These are phyloP conservation scores for Capsicum rhomboideum DNA, from an alignment of 257 asterid species.

Conservation along the genomic window DNA sequence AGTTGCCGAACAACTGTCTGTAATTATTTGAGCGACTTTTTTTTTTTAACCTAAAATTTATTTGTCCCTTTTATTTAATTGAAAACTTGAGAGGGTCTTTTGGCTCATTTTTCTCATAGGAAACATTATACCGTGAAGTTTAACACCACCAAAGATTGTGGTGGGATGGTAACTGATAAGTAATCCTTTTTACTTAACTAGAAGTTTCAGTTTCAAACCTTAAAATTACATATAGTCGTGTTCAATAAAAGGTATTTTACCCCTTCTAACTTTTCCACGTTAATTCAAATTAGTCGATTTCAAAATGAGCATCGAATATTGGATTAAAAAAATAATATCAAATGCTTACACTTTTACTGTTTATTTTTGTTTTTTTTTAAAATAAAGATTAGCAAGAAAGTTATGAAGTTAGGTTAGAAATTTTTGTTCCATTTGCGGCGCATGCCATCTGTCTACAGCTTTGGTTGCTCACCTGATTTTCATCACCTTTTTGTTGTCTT, in stretches of 20 bases:
- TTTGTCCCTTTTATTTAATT: too few species aligned
- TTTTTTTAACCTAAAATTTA: too few species aligned
- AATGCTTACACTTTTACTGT: neutral
- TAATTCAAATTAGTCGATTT: neutral
- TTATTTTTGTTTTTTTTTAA: neutral
- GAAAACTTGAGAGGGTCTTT: too few species aligned
- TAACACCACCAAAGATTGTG: neutral
- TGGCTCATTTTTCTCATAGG: too few species aligned
- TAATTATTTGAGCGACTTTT: too few species aligned
- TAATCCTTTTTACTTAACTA: neutral
- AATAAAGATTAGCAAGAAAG: neutral
- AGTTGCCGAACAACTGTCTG: too few species aligned
- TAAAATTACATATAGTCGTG: neutral
- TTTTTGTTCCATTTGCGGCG: neutral
- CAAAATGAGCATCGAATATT: neutral
- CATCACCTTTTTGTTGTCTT: neutral
- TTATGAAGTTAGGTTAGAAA: constrained; percentile 5
- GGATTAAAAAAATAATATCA: neutral
- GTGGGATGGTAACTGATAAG: neutral
- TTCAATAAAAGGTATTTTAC: neutral
- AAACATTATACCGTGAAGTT: neutral
- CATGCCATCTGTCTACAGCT: neutral
- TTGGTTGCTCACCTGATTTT: neutral
- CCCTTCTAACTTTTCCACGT: neutral
- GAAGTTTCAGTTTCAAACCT: neutral